These are phyloP conservation scores for Asterella californica DNA, from an alignment of 225 moss, liverwort and hornwort genomes.

Conservation along the genomic window DNA sequence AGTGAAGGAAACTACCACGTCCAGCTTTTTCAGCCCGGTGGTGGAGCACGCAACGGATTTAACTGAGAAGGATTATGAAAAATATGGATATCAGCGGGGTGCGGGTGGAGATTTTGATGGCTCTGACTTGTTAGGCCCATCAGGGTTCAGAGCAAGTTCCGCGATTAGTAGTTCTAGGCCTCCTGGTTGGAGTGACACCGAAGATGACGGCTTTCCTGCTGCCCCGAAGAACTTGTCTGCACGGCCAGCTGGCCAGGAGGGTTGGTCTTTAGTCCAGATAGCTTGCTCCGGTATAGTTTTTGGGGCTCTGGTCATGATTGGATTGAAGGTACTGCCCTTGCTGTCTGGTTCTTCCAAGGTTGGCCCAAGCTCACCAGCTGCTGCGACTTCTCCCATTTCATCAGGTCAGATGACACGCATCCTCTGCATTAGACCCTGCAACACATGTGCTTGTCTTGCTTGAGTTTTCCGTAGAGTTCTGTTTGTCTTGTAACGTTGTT, in stretches of 20 bases:
- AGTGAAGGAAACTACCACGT: conserved; percentile 38
- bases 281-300: conserved; percentile 67
- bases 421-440: neutral
- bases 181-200: conserved; percentile 52
- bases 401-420: conserved; percentile 46
- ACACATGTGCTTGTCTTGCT: neutral
- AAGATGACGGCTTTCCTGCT: conserved; percentile 31
- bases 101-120: conserved; percentile 20
- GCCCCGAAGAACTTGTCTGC: conserved; percentile 32
- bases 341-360: conserved; percentile 34
- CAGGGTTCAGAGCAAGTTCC: conserved; percentile 25
- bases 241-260: conserved; percentile 23
- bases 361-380: conserved; percentile 30
- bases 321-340: conserved; percentile 59
- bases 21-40: conserved; percentile 26
- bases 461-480: neutral
- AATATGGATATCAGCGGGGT: conserved; percentile 56
- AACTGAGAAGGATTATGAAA: conserved; percentile 50
- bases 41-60: conserved; percentile 41
- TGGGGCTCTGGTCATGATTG: conserved; percentile 66
- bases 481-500: neutral
- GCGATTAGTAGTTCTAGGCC: conserved; percentile 27
- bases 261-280: conserved; percentile 48
- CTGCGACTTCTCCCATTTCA: conserved; percentile 39
- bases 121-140: conserved; percentile 12